Base-by-base conservation (phyloP, 2,329 filamentous ascomycete genomes). In the Tolypocladium paradoxum region DNA sequence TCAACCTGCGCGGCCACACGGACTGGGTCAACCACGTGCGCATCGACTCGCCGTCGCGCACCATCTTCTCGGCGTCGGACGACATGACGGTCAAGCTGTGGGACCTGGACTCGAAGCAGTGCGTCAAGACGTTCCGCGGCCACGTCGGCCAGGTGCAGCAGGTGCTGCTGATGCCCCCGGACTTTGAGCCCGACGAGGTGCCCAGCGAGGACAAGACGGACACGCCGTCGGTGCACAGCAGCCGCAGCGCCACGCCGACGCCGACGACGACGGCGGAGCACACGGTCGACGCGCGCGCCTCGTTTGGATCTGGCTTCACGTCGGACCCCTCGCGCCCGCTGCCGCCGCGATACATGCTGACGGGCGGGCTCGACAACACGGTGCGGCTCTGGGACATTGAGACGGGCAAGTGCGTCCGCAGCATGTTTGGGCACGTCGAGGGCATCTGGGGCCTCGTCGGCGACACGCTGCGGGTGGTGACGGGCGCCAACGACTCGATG, bases 1-100 rank as follows among this genome's bases (percentile, higher is more conserved):
- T 87, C 60, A 79, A 83, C 50, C 76, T 99, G 14, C 83, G 85
- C 27, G 92, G 91, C 9, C 93, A 99, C 66, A 82, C 78, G 0
- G 91, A 97, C 67, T 97, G 92, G 88, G 91, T 99, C 62, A 99
- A 99, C 70, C 85, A 88, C n/a, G 92, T 97, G 34, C 86, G 87
- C 59, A 82, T 99, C 37, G 90, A 99, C 67, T 79, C 84, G 0
- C 73, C 79, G 1, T 95, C 89, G 11, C 84, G 89, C 16, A 96
- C 91, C 0, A 78, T 97, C 4, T 87, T 97, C 64, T 96, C 92
- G 0, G 90, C 90, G 1, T 96, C 90, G 0, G 93, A 99, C 65
- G 93, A 99, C 67, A 86, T 90, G 64, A 93, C 88, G 0, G 83
- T 95, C 60, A 89, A 90, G 61, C 76, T 99, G 2, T 96, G 92